Conservation (phyloP, 371 early-diverging fungal genomes). For the Batkoa obscura region DNA sequence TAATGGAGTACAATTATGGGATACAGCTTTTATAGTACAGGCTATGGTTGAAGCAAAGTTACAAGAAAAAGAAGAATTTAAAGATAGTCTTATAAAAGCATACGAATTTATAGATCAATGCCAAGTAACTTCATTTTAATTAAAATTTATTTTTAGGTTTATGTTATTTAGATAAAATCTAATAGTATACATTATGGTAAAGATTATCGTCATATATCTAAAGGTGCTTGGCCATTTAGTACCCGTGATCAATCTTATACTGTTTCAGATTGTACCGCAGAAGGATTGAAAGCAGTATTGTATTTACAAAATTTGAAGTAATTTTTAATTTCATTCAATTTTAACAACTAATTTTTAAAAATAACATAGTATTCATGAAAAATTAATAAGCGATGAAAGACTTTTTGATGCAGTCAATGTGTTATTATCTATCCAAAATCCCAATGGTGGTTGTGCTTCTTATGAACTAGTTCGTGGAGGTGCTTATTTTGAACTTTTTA, state of each 20-base stretch:
- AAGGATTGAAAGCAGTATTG: slow-evolving; percentile 70
- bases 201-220: slow-evolving; percentile 60
- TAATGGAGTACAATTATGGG: slow-evolving; percentile 95
- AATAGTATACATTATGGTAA: slow-evolving; percentile 42
- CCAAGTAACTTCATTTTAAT: slow-evolving; percentile 24
- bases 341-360: neutral
- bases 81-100: slow-evolving; percentile 38
- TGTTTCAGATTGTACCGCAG: slow-evolving; percentile 93
- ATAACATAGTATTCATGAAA: slow-evolving; percentile 15
- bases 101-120: slow-evolving; percentile 72
- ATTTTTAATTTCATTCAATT: neutral
- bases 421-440: slow-evolving; percentile 79
- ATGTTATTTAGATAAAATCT: slow-evolving; percentile 32
- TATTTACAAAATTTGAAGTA: slow-evolving; percentile 43
- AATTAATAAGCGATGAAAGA: slow-evolving; percentile 31
- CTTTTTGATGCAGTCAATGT: slow-evolving; percentile 75
- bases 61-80: slow-evolving; percentile 34
- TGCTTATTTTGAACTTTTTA: slow-evolving; percentile 57
- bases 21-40: slow-evolving; percentile 74
- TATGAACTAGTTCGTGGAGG: slow-evolving; percentile 78
- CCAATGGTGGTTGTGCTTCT: slow-evolving; percentile 73
- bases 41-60: slow-evolving; percentile 42
- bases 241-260: slow-evolving; percentile 86
- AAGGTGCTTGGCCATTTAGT: slow-evolving; percentile 95
- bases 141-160: neutral